Evolutionary conservation across 768 basidiomycete genomes (phyloP).

Genomic region (Boletellus sp.): DNA sequence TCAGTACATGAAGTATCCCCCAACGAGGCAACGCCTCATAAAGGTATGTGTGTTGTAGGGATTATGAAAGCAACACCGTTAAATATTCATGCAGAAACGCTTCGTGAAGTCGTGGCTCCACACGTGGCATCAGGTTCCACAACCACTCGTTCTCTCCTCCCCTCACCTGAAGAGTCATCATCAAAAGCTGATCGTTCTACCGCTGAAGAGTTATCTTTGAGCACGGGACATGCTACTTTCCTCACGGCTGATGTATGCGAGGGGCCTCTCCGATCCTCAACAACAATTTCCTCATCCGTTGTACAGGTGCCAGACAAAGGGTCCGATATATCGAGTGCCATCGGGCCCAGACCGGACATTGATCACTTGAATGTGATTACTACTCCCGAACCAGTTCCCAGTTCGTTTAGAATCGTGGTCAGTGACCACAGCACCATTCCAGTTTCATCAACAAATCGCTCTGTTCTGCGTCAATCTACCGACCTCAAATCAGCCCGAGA

Average conservation of each 20-base stretch:
- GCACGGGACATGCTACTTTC: slow-evolving; percentile 10
- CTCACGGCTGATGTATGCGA: slow-evolving; percentile 4
- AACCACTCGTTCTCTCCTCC: slow-evolving; percentile 1
- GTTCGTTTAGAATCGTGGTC: slow-evolving; percentile 27
- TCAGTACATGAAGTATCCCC: slow-evolving; percentile 8
- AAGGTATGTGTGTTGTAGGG: slow-evolving; percentile 15
- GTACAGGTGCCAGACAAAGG: slow-evolving; percentile 15
- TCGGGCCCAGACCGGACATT: slow-evolving; percentile 6
- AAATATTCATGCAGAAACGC: slow-evolving; percentile 15
- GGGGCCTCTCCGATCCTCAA: slow-evolving; percentile 9
- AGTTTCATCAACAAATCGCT: slow-evolving; percentile 4
- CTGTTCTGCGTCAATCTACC: slow-evolving; percentile 11
- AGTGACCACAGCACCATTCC: slow-evolving; percentile 24
- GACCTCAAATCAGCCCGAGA: slow-evolving; percentile 47
- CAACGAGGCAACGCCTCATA: slow-evolving; percentile 2
- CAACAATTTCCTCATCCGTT: slow-evolving; percentile 11
- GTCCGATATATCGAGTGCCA: slow-evolving; percentile 10
- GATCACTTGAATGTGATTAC: slow-evolving; percentile 8
- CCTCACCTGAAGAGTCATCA: slow-evolving; percentile 4
- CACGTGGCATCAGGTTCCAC: slow-evolving; percentile 13
- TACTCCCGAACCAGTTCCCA: slow-evolving; percentile 7
- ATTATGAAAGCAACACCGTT: slow-evolving; percentile 1
- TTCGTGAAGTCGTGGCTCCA: slow-evolving; percentile 6
- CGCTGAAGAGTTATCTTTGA: slow-evolving; percentile 4
- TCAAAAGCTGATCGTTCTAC: slow-evolving; percentile 3